phyloP scores from a whole-genome alignment of 1,284 basidiomycete genomes.

The Waitea zeae region DNA sequence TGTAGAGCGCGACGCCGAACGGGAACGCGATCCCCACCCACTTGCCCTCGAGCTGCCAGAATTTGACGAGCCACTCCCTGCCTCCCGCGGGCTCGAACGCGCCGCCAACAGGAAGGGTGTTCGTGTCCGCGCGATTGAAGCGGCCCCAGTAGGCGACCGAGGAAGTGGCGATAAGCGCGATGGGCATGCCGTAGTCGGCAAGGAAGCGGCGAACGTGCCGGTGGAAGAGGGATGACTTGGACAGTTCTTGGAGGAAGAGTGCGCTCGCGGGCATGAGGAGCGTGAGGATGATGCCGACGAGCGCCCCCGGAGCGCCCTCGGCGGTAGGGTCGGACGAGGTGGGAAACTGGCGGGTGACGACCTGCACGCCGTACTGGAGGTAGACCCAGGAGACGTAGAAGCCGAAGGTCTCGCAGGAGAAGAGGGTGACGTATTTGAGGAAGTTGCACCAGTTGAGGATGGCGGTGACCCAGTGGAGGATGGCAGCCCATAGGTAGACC shows the following conservation, averaged over 20 bases:
- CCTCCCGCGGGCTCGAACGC: conserved; percentile 64
- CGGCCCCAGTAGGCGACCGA: conserved; percentile 76
- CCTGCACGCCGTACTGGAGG: conserved; percentile 79
- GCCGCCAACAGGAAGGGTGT: conserved; percentile 49
- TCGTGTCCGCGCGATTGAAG: conserved; percentile 44
- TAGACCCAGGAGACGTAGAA: conserved; percentile 85
- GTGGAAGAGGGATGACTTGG: conserved; percentile 50
- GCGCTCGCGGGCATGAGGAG: conserved; percentile 58
- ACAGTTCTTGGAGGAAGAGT: conserved; percentile 56
- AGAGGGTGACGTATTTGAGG: conserved; percentile 74
- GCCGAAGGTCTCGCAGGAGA: conserved; percentile 90
- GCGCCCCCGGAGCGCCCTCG: conserved; percentile 25
- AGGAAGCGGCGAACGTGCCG: conserved; percentile 59
- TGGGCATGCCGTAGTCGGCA: conserved; percentile 82
- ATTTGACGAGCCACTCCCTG: conserved; percentile 74
- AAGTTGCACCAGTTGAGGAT: conserved; percentile 76
- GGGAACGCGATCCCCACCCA: conserved; percentile 79
- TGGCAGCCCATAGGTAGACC: conserved; percentile 89
- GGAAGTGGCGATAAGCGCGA: conserved; percentile 57
- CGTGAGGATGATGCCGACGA: conserved; percentile 65
- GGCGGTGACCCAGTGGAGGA: conserved; percentile 82
- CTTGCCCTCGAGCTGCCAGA: conserved; percentile 82
- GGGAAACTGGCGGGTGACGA: conserved; percentile 58
- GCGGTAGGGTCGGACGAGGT: conserved; percentile 11
- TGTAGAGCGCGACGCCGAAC: conserved; percentile 55